phyloP scores from a whole-genome alignment of 2,329 filamentous ascomycete genomes.

The Venturia nashicola region DNA sequence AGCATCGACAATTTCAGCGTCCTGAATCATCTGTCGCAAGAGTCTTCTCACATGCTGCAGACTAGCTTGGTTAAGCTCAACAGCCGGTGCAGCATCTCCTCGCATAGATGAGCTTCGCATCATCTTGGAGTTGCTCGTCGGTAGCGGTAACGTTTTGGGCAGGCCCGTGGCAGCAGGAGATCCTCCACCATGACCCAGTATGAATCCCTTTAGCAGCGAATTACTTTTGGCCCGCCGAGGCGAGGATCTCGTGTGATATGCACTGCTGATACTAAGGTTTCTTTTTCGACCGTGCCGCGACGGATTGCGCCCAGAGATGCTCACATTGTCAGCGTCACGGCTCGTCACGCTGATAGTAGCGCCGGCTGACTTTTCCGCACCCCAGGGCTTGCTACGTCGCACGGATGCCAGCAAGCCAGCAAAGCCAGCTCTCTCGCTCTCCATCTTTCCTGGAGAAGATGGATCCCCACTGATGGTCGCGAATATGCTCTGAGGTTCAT shows the following conservation, averaged over 20 bases:
- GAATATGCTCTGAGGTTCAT: slow-evolving; percentile 73
- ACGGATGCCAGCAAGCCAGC: slow-evolving; percentile 59
- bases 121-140: slow-evolving; percentile 23
- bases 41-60: slow-evolving; percentile 78
- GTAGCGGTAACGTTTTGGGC: slow-evolving; percentile 26
- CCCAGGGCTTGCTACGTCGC: slow-evolving; percentile 57
- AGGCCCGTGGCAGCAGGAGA: slow-evolving; percentile 19
- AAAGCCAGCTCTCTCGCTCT: slow-evolving; percentile 60
- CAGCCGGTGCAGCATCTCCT: slow-evolving; percentile 58
- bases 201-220: slow-evolving; percentile 39
- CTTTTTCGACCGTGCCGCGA: slow-evolving; percentile 42
- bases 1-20: slow-evolving; percentile 59
- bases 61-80: slow-evolving; percentile 79
- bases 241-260: slow-evolving; percentile 53
- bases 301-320: not conserved
- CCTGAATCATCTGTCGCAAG: slow-evolving; percentile 69
- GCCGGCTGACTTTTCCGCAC: slow-evolving; percentile 34
- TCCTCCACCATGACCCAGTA: slow-evolving; percentile 12
- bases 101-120: slow-evolving; percentile 67
- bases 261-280: slow-evolving; percentile 75
- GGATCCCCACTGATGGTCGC: slow-evolving; percentile 55
- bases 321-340: slow-evolving; percentile 9
- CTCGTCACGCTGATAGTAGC: slow-evolving; percentile 71
- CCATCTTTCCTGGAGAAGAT: slow-evolving; percentile 46
- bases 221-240: slow-evolving; percentile 50